Base-by-base conservation (phyloP, 1,284 basidiomycete species). In the Fistulinella cinereoalba region DNA sequence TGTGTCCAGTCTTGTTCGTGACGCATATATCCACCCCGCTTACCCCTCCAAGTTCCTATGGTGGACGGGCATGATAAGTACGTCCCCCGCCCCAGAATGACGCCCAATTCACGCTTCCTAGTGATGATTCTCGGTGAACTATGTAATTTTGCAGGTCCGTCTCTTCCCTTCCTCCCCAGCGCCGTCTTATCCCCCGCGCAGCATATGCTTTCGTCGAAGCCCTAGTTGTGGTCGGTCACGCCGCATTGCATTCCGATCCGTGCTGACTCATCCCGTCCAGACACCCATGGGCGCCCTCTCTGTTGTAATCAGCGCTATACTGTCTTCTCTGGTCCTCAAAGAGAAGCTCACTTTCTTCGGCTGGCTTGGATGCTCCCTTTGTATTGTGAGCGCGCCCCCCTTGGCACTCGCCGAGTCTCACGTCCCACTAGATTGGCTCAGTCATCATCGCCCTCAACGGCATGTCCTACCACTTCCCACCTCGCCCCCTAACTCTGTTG, bases 251-350 rank as follows among this genome's bases (percentile, higher is more conserved):
- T 47, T 52, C 22, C 19, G 37, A 43, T 29, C 32, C 36, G 43
- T 27, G 32, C 47, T 47, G 34, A 56, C 41, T 31, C 24, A 2
- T 24, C 22, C 15, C n/a, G 24, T 3, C 39, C 49, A 92, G 79
- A 96, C 93, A n/a, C 95, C 96, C 2, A 81, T 99, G 58, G 96
- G 96, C 37, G 94, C 95, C 4, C 80, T 99, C 46, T 95, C 93
- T 15, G 97, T 99, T 55, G 95, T 99, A 58, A 80, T 98, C 54
- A 96, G 89, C 58, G 96, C 96, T 29, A 88, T 97, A 23, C 75
- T 98, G 18, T 96, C 94, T 10, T 93, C 92, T 37, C 78, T 97
- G 59, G 89, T 98, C 71, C 83, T 98, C 58, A 87, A 96, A 43
- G 97, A 99, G 67, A 88, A 79, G 53, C 80, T 99, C 43, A 88